Evolutionary conservation across 306 rosid species (phyloP), one percentile per base, ranked within the genome.

Genomic region (Castanopsis chinensis): DNA sequence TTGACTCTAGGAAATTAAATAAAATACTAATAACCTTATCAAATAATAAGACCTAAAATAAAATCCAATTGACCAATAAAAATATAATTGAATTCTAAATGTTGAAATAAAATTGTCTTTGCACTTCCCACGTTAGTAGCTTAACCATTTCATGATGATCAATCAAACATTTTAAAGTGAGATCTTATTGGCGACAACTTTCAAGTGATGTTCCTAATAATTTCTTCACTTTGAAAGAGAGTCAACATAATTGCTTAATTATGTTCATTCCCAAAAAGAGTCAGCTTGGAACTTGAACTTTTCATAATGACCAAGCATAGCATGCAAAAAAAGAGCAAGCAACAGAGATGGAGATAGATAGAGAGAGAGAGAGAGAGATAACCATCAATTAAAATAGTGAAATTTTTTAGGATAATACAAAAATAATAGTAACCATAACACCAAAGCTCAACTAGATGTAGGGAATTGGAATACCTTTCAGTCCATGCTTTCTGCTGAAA

Each of bases 111-210:
- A 37, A 37, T 37, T 37, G 45, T 37, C 12, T 41, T 8, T 41
- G 3, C 45, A 41, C 11, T 41, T 41, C 45, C 11, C 45, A 41
- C 2, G 45, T 41, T 0, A 8, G 45, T 41, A 41, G 45, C 45
- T 28, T 67, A 79, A 65, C 23, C 33, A 71, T 8, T 69, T 52
- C 43, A 72, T 32, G 60, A 65, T 60, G 32, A 78, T 19, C 37
- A 37, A 65, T 65, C 71, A 33, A 32, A 32, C 71, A 32, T 8
- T 12, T 19, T 57, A 20, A 21, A 8, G 25, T 17, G 35, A 65
- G 21, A 65, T 12, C 53, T 49, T 49, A 49, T 49, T 12, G 53
- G 17, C 53, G 12, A 49, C 53, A 49, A 49, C 53, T 49, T 49
- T 49, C 14, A 49, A 49, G 53, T 15, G 12, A 49, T 49, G 5